phyloP scores from a whole-genome alignment of 164 flowering plant species.

The Vitis amurensis region DNA sequence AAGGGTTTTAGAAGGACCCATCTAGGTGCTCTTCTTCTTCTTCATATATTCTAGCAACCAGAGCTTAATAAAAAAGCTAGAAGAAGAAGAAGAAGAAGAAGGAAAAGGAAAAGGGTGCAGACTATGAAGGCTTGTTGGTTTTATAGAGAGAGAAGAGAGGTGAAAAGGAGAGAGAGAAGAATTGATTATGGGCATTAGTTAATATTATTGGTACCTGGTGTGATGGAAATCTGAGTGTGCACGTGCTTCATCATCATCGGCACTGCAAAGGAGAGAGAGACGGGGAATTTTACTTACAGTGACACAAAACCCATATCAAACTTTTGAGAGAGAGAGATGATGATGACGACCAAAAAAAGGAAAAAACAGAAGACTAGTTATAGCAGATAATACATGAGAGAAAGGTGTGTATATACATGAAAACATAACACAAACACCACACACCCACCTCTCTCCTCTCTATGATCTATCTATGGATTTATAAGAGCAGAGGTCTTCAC shows the following conservation, averaged over 20 bases:
- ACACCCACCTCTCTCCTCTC: constrained; percentile 8
- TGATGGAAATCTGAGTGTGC: constrained; percentile 50
- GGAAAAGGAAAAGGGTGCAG: background rate
- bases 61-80: background rate
- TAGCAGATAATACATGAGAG: constrained; percentile 9
- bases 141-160: constrained; percentile 18
- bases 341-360: background rate
- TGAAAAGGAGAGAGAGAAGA: constrained; percentile 13
- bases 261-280: constrained; percentile 21
- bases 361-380: background rate
- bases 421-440: constrained; percentile 8
- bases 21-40: background rate
- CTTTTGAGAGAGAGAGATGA: constrained; percentile 15
- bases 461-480: constrained; percentile 13
- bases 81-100: constrained; percentile 13
- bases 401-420: background rate
- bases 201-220: constrained; percentile 35
- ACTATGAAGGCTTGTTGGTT: constrained; percentile 6
- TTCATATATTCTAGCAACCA: background rate
- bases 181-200: constrained; percentile 21
- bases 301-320: constrained; percentile 29
- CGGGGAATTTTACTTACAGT: constrained; percentile 26
- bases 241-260: constrained; percentile 61
- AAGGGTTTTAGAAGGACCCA: background rate
- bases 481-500: constrained; percentile 9